Conservation (phyloP, 2,329 filamentous ascomycete genomes). For the Epichloe sibirici region DNA sequence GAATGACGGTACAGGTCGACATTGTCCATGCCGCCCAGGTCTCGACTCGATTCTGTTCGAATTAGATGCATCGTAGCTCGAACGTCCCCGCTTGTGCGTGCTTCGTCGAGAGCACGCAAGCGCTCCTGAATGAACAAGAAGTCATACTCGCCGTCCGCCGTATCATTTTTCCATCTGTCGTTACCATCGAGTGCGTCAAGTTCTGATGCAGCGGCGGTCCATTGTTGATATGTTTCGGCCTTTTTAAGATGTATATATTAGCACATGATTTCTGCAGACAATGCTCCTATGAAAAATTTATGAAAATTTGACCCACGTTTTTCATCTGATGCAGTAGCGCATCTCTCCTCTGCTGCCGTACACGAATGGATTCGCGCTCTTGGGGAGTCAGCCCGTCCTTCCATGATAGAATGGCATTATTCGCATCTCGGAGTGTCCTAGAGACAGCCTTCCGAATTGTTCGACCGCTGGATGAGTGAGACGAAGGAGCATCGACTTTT, state of each 20-base stretch:
- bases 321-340: conserved; percentile 53
- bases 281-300: not conserved
- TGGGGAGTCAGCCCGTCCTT: conserved; percentile 40
- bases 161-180: conserved; percentile 65
- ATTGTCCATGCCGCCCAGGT: conserved; percentile 78
- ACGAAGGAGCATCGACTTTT: not conserved
- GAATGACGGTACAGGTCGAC: conserved; percentile 72
- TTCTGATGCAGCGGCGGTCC: conserved; percentile 62
- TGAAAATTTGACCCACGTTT: conserved; percentile 35
- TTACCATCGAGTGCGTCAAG: conserved; percentile 72
- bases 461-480: not conserved
- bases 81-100: conserved; percentile 59
- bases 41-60: conserved; percentile 66
- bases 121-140: conserved; percentile 54
- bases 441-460: conserved; percentile 2
- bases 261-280: not conserved
- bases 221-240: conserved; percentile 59
- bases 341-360: conserved; percentile 46
- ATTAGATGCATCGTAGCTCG: conserved; percentile 68
- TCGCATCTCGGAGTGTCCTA: conserved; percentile 16
- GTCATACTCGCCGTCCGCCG: conserved; percentile 55
- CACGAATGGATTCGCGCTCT: conserved; percentile 33
- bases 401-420: conserved; percentile 31
- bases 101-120: conserved; percentile 62
- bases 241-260: conserved; percentile 18